These are phyloP conservation scores for Mycena albidolilacea DNA, from an alignment of 768 basidiomycete genomes.

Conservation along the genomic window DNA sequence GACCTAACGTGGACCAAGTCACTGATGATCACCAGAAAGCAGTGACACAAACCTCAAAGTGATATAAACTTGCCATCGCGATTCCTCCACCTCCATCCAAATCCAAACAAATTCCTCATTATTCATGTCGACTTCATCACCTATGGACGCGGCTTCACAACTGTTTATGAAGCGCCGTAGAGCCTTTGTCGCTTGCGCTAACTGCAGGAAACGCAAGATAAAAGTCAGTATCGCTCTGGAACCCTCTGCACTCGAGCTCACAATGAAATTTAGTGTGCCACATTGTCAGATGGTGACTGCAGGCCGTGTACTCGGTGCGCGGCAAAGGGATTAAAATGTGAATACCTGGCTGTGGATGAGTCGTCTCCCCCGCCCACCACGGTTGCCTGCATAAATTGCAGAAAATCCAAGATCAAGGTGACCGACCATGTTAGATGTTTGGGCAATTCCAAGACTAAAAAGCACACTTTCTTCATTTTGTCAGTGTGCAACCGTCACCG, in stretches of 20 bases:
- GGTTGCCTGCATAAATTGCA: not conserved
- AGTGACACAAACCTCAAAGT: not conserved
- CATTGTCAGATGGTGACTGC: not conserved
- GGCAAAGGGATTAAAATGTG: not conserved
- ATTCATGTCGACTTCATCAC: not conserved
- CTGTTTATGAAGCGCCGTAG: not conserved
- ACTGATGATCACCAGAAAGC: not conserved
- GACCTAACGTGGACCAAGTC: not conserved
- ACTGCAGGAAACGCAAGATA: not conserved
- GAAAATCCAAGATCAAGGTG: not conserved
- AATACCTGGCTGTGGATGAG: not conserved
- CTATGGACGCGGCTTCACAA: not conserved
- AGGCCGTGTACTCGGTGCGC: not conserved
- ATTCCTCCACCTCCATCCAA: not conserved
- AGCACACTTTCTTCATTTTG: not conserved
- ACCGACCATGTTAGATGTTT: not conserved
- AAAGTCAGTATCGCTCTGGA: not conserved
- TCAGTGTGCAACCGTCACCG: constrained; percentile 1
- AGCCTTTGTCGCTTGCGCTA: constrained; percentile 2
- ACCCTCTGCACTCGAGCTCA: not conserved
- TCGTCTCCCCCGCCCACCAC: not conserved
- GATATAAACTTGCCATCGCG: not conserved
- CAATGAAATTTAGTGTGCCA: not conserved
- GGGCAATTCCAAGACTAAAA: not conserved
- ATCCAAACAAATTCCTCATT: not conserved